Evolutionary conservation across 768 basidiomycete genomes (phyloP).

Genomic region (Clitopilus hobsonii): DNA sequence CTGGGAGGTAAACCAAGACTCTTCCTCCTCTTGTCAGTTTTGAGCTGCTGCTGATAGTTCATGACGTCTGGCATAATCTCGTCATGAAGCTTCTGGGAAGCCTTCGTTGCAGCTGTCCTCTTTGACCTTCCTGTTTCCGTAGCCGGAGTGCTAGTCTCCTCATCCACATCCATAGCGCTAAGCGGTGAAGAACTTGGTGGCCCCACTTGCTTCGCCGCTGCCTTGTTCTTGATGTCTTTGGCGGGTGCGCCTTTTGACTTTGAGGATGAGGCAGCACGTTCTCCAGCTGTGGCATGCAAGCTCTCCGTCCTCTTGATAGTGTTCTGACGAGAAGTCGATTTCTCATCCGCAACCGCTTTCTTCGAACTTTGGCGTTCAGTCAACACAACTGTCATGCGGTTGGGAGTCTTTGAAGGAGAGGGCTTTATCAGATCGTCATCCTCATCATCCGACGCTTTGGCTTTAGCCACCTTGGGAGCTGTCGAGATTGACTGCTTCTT

Average conservation of each 20-base stretch:
- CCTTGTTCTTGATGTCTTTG: background rate
- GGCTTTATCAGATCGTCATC: conserved; percentile 1
- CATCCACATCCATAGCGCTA: conserved; percentile 7
- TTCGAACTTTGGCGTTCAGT: conserved; percentile 8
- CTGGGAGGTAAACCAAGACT: conserved; percentile 19
- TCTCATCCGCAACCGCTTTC: background rate
- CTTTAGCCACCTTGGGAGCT: conserved; percentile 6
- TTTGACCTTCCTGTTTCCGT: conserved; percentile 16
- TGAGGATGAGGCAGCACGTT: conserved; percentile 9
- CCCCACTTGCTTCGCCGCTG: conserved; percentile 1
- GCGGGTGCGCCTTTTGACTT: conserved; percentile 7
- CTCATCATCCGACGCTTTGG: background rate
- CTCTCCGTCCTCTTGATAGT: conserved; percentile 18
- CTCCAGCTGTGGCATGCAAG: conserved; percentile 20
- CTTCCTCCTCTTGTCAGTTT: conserved; percentile 32
- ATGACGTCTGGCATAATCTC: conserved; percentile 77
- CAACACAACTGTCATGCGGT: conserved; percentile 14
- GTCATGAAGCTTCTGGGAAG: conserved; percentile 50
- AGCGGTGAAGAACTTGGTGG: conserved; percentile 12
- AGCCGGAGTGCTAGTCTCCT: conserved; percentile 5
- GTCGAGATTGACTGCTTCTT: background rate
- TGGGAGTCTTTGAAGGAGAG: conserved; percentile 11
- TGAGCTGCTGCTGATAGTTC: conserved; percentile 65
- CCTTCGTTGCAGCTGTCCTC: conserved; percentile 40
- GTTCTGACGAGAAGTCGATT: background rate